These are phyloP conservation scores for Trametes gibbosa DNA, from an alignment of 768 basidiomycete species.

Conservation along the genomic window DNA sequence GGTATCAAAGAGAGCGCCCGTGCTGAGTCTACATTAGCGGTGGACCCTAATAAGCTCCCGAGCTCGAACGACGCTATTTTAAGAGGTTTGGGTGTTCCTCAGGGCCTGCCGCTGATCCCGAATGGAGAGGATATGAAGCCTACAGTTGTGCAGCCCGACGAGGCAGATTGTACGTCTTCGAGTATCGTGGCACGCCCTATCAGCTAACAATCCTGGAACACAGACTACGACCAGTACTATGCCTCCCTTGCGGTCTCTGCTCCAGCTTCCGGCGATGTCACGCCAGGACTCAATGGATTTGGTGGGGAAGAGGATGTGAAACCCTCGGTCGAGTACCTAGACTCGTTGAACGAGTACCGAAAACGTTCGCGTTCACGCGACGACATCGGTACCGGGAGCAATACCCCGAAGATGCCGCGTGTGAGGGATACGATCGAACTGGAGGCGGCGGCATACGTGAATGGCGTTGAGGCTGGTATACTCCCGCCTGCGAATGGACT, in stretches of 20 bases:
- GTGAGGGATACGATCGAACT: slow-evolving; percentile 3
- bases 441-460: slow-evolving; percentile 8
- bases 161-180: slow-evolving; percentile 60
- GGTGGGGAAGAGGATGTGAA: slow-evolving; percentile 66
- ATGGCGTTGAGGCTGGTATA: neutral
- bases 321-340: slow-evolving; percentile 61
- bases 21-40: slow-evolving; percentile 34
- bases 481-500: neutral
- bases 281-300: slow-evolving; percentile 59
- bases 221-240: slow-evolving; percentile 83
- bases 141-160: slow-evolving; percentile 41
- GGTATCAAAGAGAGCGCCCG: slow-evolving; percentile 74
- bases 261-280: slow-evolving; percentile 55
- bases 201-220: neutral
- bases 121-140: slow-evolving; percentile 43
- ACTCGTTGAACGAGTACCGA: slow-evolving; percentile 67
- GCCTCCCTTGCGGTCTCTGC: slow-evolving; percentile 69
- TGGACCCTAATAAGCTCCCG: slow-evolving; percentile 28
- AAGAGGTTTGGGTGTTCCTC: slow-evolving; percentile 61
- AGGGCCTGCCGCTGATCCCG: slow-evolving; percentile 28
- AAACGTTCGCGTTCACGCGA: slow-evolving; percentile 72
- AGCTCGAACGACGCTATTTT: slow-evolving; percentile 71
- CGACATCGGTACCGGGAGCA: slow-evolving; percentile 26
- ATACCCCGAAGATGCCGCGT: slow-evolving; percentile 19
- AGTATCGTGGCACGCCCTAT: neutral